These are phyloP conservation scores for Puccinia sorghi DNA, from an alignment of 1,284 basidiomycete genomes.

Conservation along the genomic window DNA sequence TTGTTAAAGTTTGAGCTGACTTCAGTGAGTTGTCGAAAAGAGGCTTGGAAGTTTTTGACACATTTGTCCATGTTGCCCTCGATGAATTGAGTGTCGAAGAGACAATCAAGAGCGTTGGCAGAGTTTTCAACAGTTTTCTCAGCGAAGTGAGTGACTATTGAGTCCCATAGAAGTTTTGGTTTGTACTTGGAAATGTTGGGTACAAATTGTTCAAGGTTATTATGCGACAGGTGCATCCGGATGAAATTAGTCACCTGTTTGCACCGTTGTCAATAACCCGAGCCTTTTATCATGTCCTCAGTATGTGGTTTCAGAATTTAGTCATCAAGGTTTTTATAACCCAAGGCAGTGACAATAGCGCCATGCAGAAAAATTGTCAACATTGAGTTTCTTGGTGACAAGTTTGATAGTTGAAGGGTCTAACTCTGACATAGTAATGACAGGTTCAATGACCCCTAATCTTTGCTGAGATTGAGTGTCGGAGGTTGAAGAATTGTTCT, in stretches of 20 bases:
- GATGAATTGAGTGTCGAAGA: neutral
- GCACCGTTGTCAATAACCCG: neutral
- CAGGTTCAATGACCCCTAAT: neutral
- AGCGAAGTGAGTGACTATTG: neutral
- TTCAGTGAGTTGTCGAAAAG: neutral
- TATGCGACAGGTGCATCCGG: too few species aligned
- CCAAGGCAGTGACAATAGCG: neutral
- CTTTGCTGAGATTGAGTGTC: neutral
- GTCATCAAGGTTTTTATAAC: too few species aligned
- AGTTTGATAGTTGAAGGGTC: neutral
- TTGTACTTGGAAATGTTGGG: neutral
- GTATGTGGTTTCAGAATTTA: neutral
- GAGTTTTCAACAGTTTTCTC: neutral
- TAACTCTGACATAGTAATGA: neutral
- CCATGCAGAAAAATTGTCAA: neutral
- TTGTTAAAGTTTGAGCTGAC: neutral
- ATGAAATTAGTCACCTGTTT: neutral
- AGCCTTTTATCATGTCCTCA: neutral
- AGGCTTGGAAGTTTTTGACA: neutral
- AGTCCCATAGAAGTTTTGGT: neutral
- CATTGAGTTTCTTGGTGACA: neutral
- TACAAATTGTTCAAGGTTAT: neutral
- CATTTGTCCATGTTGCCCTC: neutral
- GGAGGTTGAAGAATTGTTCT: neutral
- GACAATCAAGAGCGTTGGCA: neutral